Base-by-base conservation (phyloP, 2,329 filamentous ascomycete species). In the Drechslerella coelobrocha region DNA sequence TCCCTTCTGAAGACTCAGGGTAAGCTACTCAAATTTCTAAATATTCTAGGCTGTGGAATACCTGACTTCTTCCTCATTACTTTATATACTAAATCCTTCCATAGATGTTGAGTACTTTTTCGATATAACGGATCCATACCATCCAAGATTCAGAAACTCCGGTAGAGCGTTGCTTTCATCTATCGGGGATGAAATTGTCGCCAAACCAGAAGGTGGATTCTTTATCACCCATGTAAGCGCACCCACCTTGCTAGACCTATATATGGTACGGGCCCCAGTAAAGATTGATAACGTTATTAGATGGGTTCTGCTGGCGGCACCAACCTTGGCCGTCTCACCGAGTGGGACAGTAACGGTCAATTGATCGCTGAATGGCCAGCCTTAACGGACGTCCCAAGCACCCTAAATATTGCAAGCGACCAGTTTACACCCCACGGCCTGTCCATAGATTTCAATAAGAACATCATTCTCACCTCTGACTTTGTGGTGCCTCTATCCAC, bases 341-440 rank as follows among this genome's bases (percentile, higher is more conserved):
- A 88, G 79, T 87, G 84, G 0, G 83, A 87, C 73, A 81, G 80
- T 34, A 75, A 83, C 47, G 84, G 84, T 73, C 82, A 86, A 77
- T 86, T 87, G 76, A 85, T 87, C 72, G 83, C 84, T 75, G 83
- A 87, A 77, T 86, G 83, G 81, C 85, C 85, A 4, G 82, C 86
- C 76, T 7, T 23, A 2, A 7, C 39, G 7, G 84, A 86, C 78
- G 80, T 85, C 1, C 77, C 79, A 0, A 78, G 81, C 31, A 81
- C 80, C 0, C 79, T 86, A 8, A 86, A 86, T 77, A 83, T 87
- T 61, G 81, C 87, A 0, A 83, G 80, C 2, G 79, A 86, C 76
- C 84, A 86, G 73, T 88, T 87, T 77, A 82, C 79, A n/a, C 84
- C 85, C 0, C 85, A 87, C 75, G 85, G 85, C 23, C 81, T 88